phyloP scores from a whole-genome alignment of 495 filamentous ascomycete species.

The Collariella sp. region DNA sequence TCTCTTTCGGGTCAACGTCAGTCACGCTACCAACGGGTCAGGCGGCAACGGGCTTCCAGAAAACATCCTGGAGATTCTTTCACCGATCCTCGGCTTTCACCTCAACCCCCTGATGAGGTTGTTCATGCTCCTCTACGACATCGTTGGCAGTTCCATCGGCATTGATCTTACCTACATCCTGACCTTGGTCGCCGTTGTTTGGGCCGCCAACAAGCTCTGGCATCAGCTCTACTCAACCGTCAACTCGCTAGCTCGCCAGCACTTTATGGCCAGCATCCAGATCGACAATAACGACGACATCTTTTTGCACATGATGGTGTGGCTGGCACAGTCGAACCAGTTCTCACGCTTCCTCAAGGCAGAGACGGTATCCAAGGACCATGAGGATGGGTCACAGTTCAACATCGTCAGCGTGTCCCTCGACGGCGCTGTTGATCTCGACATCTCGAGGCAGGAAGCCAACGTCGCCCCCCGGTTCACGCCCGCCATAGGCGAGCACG shows the following conservation, averaged over 20 bases:
- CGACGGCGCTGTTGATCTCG: slow-evolving; percentile 28
- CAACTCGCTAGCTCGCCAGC: slow-evolving; percentile 25
- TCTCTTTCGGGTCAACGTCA: slow-evolving; percentile 16
- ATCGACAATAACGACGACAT: slow-evolving; percentile 52
- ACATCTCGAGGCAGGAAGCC: slow-evolving; percentile 34
- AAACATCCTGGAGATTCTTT: too few species aligned
- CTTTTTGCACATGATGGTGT: slow-evolving; percentile 51
- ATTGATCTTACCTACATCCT: slow-evolving; percentile 34
- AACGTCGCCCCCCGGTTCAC: slow-evolving; percentile 30
- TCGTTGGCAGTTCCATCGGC: slow-evolving; percentile 27
- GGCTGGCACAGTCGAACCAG: slow-evolving; percentile 48
- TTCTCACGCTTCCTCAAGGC: slow-evolving; percentile 49
- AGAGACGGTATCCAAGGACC: slow-evolving; percentile 43
- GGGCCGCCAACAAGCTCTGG: slow-evolving; percentile 31
- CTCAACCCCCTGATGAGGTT: too few species aligned
- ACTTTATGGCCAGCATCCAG: slow-evolving; percentile 48
- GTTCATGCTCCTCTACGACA: slow-evolving; percentile 25
- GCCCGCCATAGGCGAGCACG: slow-evolving; percentile 34
- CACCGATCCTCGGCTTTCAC: too few species aligned
- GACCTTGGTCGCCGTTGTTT: slow-evolving; percentile 27
- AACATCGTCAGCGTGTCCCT: slow-evolving; percentile 18
- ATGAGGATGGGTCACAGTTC: slow-evolving; percentile 38
- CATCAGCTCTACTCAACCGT: slow-evolving; percentile 23
- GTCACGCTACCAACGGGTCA: too few species aligned
- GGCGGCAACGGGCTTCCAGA: too few species aligned